Evolutionary conservation across 2,329 filamentous ascomycete genomes (phyloP).

Genomic region (Arthroderma sp.): DNA sequence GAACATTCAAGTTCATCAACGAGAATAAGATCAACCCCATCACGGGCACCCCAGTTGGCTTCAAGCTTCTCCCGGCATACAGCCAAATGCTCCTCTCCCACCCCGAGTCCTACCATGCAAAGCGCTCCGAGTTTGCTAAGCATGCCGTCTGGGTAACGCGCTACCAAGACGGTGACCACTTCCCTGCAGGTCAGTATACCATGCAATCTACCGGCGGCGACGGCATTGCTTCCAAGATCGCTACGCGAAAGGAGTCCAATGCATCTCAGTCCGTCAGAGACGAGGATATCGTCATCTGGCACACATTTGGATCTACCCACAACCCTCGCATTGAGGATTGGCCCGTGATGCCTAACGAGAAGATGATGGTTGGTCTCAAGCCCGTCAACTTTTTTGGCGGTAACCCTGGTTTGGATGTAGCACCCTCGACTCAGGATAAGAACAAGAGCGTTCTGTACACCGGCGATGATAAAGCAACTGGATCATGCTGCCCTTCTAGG

Average conservation of each 20-base stretch:
- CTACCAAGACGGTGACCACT: constrained; percentile 40
- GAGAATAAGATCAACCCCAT: constrained; percentile 39
- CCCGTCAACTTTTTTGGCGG: constrained; percentile 18
- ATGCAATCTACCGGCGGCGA: constrained; percentile 39
- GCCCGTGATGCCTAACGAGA: constrained; percentile 36
- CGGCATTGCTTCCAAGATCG: constrained; percentile 33
- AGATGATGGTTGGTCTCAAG: constrained; percentile 16
- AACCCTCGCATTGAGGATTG: constrained; percentile 33
- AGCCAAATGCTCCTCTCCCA: constrained; percentile 47
- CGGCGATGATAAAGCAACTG: no score
- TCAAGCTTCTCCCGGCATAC: constrained; percentile 43
- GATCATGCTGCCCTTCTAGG: no score
- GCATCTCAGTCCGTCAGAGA: constrained; percentile 23
- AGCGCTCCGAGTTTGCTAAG: constrained; percentile 42
- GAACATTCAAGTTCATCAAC: constrained; percentile 47
- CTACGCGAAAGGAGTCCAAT: constrained; percentile 21
- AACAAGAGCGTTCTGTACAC: constrained; percentile 6
- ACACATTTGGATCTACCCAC: constrained; percentile 32
- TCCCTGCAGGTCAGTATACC: constrained; percentile 41
- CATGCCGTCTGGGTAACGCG: constrained; percentile 44
- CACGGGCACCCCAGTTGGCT: constrained; percentile 40
- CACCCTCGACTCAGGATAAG: constrained; percentile 4
- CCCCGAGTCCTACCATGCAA: constrained; percentile 37
- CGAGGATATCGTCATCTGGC: constrained; percentile 33
- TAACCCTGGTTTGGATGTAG: constrained; percentile 16